Base-by-base conservation (phyloP, 352 stramenopile genomes). In the Pythium aristosporum region DNA sequence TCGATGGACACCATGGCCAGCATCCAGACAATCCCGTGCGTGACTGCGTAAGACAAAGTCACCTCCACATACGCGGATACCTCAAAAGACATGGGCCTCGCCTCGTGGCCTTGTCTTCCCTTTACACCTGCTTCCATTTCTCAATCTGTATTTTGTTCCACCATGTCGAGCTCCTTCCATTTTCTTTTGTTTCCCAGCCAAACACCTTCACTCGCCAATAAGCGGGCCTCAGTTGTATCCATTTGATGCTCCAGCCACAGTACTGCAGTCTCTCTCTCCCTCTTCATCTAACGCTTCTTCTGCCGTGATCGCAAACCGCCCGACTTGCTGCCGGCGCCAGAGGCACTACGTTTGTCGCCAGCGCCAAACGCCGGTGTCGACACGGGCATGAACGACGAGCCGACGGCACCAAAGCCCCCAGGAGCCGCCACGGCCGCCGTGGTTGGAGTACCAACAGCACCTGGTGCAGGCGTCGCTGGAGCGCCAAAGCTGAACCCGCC, bases 1-100 rank as follows among this genome's bases (percentile, higher is more conserved):
- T 74, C 69, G 36, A 90, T 94, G 83, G 79, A 88, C 72, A 75
- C 71, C 18, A 90, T 92, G 80, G 57, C 67, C 21, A 78, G 70
- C 62, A 65, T 89, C 34, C 79, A 89, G 66, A 84, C 76, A 52
- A 87, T 92, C 58, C 80, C 81, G 21, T 92, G 83, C 69, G 72
- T 79, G 52, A 62, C 36, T 21, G 47, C 47, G 16, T 57, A 59
- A 63, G 47, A 12, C 50, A 58, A 9, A 10, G 18, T 5, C 20
- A 50, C 6, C 25, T n/a, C 48, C 30, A 1, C 32, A 57, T 25
- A 15, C 48, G 28, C 15, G 42, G 30, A 51, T 53, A 32, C 41
- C 37, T 34, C 25, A 37, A 42, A 10, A 32, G 36, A 13, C 20
- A 11, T 9, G 15, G 13, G 25, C 15, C 20, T 41, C 42, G 5